Evolutionary conservation across 1,139 yeast species (phyloP).

Genomic region (Sugiyamaella neomexicana): DNA sequence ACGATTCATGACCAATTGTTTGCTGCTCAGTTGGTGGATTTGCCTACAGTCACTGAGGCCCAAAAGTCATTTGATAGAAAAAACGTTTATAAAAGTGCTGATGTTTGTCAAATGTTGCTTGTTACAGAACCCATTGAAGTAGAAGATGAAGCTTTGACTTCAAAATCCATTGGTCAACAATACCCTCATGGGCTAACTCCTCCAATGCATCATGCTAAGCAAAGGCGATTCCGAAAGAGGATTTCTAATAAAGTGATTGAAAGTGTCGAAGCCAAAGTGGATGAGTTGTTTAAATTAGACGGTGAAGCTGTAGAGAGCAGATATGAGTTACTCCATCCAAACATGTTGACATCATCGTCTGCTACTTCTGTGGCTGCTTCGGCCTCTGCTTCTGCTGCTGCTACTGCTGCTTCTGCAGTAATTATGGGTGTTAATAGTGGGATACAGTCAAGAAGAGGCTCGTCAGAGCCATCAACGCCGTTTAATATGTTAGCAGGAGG

Average conservation of each 20-base stretch:
- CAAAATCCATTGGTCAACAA: conserved; percentile 29
- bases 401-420: conserved; percentile 14
- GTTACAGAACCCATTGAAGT: conserved; percentile 64
- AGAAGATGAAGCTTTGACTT: conserved; percentile 52
- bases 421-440: neutral
- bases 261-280: conserved; percentile 74
- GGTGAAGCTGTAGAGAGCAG: conserved; percentile 80
- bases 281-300: conserved; percentile 71
- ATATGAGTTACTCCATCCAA: conserved; percentile 71
- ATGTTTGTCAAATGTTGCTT: conserved; percentile 79
- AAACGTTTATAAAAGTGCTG: conserved; percentile 83
- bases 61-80: conserved; percentile 89
- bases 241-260: conserved; percentile 53
- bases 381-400: conserved; percentile 13
- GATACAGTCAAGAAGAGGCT: neutral
- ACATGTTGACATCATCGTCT: conserved; percentile 7
- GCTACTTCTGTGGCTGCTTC: conserved; percentile 6
- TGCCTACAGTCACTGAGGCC: conserved; percentile 86
- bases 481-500: conserved; percentile 37
- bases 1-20: conserved; percentile 57
- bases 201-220: conserved; percentile 61
- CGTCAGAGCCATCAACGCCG: conserved; percentile 34
- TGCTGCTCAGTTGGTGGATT: conserved; percentile 82
- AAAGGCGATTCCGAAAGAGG: conserved; percentile 55
- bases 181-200: conserved; percentile 80